phyloP scores from a whole-genome alignment of 1,284 basidiomycete species.

The Macrocystidia cucumis region DNA sequence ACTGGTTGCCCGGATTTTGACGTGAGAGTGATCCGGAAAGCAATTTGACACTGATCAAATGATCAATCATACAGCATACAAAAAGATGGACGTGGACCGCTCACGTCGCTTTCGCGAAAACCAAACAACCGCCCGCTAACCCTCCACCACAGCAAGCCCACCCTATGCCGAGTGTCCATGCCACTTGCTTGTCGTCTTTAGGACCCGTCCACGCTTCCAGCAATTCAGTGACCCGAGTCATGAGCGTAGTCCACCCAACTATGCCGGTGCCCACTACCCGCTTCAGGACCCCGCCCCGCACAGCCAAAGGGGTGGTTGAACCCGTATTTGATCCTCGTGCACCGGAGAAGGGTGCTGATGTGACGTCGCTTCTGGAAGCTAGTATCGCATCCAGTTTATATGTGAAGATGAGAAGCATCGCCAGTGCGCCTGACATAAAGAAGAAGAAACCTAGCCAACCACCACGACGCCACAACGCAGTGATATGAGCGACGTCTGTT shows the following conservation, averaged over 20 bases:
- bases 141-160: slow-evolving; percentile 91
- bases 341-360: slow-evolving; percentile 38
- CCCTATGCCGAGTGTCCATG: slow-evolving; percentile 85
- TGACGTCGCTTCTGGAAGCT: slow-evolving; percentile 56
- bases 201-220: slow-evolving; percentile 73
- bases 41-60: slow-evolving; percentile 54
- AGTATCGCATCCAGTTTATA: slow-evolving; percentile 63
- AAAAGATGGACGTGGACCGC: slow-evolving; percentile 19
- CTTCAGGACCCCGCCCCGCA: slow-evolving; percentile 4
- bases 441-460: slow-evolving; percentile 90
- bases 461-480: slow-evolving; percentile 73
- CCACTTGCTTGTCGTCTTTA: slow-evolving; percentile 76
- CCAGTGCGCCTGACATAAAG: slow-evolving; percentile 64
- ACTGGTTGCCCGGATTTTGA: slow-evolving; percentile 78
- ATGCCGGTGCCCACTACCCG: slow-evolving; percentile 17
- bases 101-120: slow-evolving; percentile 87
- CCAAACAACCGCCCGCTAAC: slow-evolving; percentile 80
- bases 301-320: not conserved
- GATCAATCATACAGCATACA: slow-evolving; percentile 5
- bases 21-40: slow-evolving; percentile 69
- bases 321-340: slow-evolving; percentile 1
- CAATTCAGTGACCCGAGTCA: slow-evolving; percentile 48
- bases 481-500: slow-evolving; percentile 67
- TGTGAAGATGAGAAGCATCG: slow-evolving; percentile 57
- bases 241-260: slow-evolving; percentile 34